These are phyloP conservation scores for Lolium perenne DNA, from an alignment of 176 grass and related monocot genomes.

Conservation along the genomic window DNA sequence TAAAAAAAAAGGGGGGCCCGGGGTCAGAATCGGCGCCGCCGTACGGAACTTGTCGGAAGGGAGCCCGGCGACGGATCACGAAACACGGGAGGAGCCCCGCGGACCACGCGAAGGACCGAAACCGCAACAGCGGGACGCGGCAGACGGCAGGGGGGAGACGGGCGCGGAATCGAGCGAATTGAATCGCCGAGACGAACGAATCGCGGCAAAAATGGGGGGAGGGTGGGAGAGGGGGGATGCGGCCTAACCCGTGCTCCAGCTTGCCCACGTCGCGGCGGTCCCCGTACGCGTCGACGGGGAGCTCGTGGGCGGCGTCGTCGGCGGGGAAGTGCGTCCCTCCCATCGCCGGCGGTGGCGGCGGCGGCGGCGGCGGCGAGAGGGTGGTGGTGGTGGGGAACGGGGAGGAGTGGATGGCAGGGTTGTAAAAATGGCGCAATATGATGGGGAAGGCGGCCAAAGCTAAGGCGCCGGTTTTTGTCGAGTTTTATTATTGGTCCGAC, in stretches of 20 bases:
- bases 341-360: slow-evolving; percentile 42
- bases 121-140: background rate
- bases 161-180: background rate
- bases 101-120: background rate
- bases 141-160: too few species aligned
- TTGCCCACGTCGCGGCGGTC: slow-evolving; percentile 56
- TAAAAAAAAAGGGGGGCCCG: too few species aligned
- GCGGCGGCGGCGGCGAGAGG: slow-evolving; percentile 27
- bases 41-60: background rate
- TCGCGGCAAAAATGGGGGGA: background rate
- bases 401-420: background rate
- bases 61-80: background rate
- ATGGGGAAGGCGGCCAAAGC: background rate
- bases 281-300: background rate
- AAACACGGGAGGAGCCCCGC: background rate
- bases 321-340: slow-evolving; percentile 44
- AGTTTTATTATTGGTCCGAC: slow-evolving; percentile 38
- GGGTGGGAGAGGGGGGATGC: background rate
- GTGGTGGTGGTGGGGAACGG: background rate
- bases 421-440: slow-evolving; percentile 21
- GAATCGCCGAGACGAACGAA: slow-evolving; percentile 16
- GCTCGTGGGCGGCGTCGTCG: background rate
- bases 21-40: background rate
- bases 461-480: background rate
- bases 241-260: slow-evolving; percentile 72